Evolutionary conservation across 2,329 filamentous ascomycete species (phyloP), one percentile per base, ranked within the genome.

Genomic region (Curvularia sp.): DNA sequence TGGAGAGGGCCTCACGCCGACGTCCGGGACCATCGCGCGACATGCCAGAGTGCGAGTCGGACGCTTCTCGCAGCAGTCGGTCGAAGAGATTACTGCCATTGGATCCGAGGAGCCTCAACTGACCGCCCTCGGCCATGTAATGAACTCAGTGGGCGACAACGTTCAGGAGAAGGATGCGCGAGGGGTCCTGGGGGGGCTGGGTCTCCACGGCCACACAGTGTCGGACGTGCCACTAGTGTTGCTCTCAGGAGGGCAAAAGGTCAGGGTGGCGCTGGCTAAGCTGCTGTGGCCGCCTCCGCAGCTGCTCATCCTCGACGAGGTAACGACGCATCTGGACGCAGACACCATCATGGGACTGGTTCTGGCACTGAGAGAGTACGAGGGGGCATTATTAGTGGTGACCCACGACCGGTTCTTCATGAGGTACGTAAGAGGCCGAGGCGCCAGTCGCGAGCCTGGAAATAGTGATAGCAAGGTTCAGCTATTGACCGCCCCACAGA

Each of bases 401-500:
- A 92, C 88, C 35, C 92, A 96, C 79, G 92, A 96, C 74, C 83
- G 92, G 31, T 96, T 90, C 83, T 89, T 96, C 68, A 84, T 95
- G 78, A 84, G 88, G 46, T 75, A 67, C 24, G 68, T 62, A 6
- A 43, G 22, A 43, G 41, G 18, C 41, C 41, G 22, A 43, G 41
- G 12, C 5, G 24, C 41, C 18, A 28, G 30, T 22, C n/a, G 24
- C 5, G 30, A 31, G 9, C 8, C 50, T 35, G 8, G 6, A n/a
- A 43, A 49, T 22, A 55, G 49, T 18, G 18, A 42, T 33, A 41
- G 31, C 55, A 42, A 38, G 53, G 48, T 56, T 49, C 33, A 43
- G 30, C 49, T 54, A 55, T 49, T 65, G 58, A 67, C 46, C 18
- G 42, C 33, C 39, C 41, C 53, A 49, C 76, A 84, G 88, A 35